Base-by-base conservation (phyloP, 805 yeast genomes). In the Kluyveromyces starmeri region DNA sequence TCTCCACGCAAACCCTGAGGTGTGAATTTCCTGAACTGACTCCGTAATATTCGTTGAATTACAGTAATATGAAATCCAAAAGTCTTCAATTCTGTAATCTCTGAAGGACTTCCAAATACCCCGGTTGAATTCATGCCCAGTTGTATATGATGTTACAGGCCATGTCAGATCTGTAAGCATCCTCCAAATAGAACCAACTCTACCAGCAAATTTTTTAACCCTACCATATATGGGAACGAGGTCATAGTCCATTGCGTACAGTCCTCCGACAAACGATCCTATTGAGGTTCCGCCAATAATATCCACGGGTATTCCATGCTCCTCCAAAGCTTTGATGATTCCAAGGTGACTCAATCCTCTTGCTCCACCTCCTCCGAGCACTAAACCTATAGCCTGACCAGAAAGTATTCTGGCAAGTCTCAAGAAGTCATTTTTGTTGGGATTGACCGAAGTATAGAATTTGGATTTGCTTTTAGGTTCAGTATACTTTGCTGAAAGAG, bases 81-180 rank as follows among this genome's bases (percentile, higher is more conserved):
- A 89, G 53, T 89, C 98, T 54, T 89, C 98, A 44, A 89, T 85
- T 48, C 95, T 78, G 10, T 78, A 71, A 43, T 84, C 89, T 1
- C 97, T 96, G 62, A 89, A 83, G 0, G 84, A 75, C 56, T 92
- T 89, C 96, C 96, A 92, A n/a, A 89, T 75, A 32, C 98, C 97
- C 45, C 97, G 68, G 57, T 89, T 89, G 59, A 89, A 89, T 56
- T 86, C 97, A 58, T 92, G 95, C 1, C 98, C 98, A 1, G 98
- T 92, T 8, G 94, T 83, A 53, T 94, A 89, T 1, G 96, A 81
- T 0, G 96, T 86, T 2, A 84, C 78, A 0, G 98, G 98, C 56
- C 88, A 82, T 0, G 98, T 89, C 47, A 92, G 59, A 54, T 89
- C 98, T 20, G 83, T 60, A 2, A 80, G 40, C 50, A 82, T 74